Conservation (phyloP, 2,329 filamentous ascomycete species). For the Alternaria ethzedia region DNA sequence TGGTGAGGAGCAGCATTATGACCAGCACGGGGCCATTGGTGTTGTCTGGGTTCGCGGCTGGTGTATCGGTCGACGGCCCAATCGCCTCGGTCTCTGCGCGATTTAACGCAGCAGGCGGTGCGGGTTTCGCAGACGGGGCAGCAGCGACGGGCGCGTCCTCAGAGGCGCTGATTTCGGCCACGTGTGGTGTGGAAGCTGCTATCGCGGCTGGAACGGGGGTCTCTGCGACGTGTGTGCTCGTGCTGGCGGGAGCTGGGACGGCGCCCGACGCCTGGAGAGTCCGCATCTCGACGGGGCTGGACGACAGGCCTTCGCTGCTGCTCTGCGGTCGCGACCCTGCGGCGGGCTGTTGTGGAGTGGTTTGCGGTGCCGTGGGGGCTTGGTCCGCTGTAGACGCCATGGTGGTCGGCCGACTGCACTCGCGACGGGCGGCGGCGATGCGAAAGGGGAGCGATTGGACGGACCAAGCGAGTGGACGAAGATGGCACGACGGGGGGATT, state of each 20-base stretch:
- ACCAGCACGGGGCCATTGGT: constrained; percentile 59
- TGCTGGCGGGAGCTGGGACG: constrained; percentile 21
- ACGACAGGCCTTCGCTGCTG: constrained; percentile 27
- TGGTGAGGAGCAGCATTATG: constrained; percentile 84
- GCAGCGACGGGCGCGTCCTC: constrained; percentile 18
- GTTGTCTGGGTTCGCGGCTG: constrained; percentile 48
- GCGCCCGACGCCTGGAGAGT: constrained; percentile 33
- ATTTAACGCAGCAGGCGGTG: constrained; percentile 32
- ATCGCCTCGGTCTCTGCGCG: constrained; percentile 55
- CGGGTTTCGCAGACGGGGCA: constrained; percentile 26
- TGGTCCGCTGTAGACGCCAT: constrained; percentile 42
- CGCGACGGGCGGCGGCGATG: constrained; percentile 26
- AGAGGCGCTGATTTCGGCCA: constrained; percentile 16
- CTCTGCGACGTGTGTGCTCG: constrained; percentile 21
- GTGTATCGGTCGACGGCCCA: constrained; percentile 55
- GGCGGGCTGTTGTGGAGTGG: constrained; percentile 26
- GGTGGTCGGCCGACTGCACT: constrained; percentile 35
- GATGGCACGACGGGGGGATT: background rate
- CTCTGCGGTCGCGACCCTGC: constrained; percentile 31
- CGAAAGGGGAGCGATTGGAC: constrained; percentile 14
- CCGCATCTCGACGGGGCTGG: constrained; percentile 46
- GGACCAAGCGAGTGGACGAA: constrained; percentile 22
- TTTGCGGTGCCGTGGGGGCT: constrained; percentile 33
- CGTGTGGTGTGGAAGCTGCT: constrained; percentile 14
- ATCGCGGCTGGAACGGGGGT: constrained; percentile 21